Evolutionary conservation across 2,329 filamentous ascomycete species (phyloP).

Genomic region (Aspergillus calidoustus): DNA sequence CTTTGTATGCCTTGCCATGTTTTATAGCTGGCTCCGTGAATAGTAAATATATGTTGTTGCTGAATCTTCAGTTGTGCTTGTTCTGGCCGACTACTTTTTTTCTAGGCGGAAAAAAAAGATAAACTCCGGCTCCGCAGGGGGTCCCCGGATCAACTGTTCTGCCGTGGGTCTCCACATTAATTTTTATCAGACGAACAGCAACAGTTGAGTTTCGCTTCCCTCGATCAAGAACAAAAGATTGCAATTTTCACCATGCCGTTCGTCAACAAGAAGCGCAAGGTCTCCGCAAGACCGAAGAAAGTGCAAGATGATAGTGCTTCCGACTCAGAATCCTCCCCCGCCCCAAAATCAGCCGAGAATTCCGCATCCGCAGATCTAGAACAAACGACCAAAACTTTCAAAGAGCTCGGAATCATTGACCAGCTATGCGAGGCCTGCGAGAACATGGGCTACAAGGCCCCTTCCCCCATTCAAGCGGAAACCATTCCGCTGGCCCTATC

Average conservation of each 20-base stretch:
- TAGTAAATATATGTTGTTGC: constrained; percentile 3
- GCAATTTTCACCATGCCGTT: constrained; percentile 37
- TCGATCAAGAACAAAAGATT: neutral
- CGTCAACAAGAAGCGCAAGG: constrained; percentile 46
- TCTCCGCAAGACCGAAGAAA: constrained; percentile 30
- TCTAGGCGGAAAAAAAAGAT: constrained; percentile 40
- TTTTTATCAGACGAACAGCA: constrained; percentile 24
- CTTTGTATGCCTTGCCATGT: constrained; percentile 83
- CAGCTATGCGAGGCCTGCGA: constrained; percentile 87
- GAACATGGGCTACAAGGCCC: constrained; percentile 77
- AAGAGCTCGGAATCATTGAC: constrained; percentile 74
- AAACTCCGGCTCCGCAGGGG: constrained; percentile 30
- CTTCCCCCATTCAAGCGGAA: constrained; percentile 87
- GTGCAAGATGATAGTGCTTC: constrained; percentile 29
- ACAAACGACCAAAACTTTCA: constrained; percentile 49
- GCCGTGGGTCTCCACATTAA: constrained; percentile 39
- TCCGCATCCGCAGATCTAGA: constrained; percentile 8
- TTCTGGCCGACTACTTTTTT: constrained; percentile 34
- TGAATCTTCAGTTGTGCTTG: constrained; percentile 17
- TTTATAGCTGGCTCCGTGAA: constrained; percentile 5
- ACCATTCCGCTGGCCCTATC: constrained; percentile 81
- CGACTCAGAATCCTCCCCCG: constrained; percentile 30
- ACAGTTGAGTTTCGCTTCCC: neutral
- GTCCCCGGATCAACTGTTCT: constrained; percentile 43
- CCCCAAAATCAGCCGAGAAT: constrained; percentile 18